Percentiles rank a stretch among this genome's conserved stretches.
phyloP scores from a whole-genome alignment of 441 rosid species.

The Dalechampia spathulata region DNA sequence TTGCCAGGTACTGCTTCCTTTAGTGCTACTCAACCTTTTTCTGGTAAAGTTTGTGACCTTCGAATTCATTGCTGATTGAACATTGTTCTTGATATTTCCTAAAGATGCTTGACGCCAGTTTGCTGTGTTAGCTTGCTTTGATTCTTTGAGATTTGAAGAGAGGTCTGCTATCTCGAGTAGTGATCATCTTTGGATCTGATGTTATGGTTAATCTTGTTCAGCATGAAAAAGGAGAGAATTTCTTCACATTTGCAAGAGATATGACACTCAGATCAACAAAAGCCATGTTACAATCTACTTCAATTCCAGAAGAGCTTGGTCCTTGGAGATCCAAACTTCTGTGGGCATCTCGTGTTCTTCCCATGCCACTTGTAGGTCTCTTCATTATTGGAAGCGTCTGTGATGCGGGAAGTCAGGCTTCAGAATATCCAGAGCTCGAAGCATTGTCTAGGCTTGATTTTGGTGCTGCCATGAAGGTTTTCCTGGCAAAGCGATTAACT shows the following conservation, averaged over 20 bases:
- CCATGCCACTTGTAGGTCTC: conserved; percentile 93
- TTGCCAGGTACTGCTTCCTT: no score
- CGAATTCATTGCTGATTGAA: no score
- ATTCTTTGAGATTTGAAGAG: not conserved
- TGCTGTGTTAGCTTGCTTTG: not conserved
- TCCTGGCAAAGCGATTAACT: conserved; percentile 75
- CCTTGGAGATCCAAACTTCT: conserved; percentile 92
- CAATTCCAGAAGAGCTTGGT: conserved; percentile 58
- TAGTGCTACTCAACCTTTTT: no score
- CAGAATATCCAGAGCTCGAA: conserved; percentile 74
- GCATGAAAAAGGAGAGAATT: conserved; percentile 85
- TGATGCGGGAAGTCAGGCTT: conserved; percentile 47
- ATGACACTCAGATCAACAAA: conserved; percentile 77
- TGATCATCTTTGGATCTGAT: conserved; percentile 14
- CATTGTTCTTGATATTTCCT: no score
- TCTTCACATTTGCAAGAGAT: conserved; percentile 84
- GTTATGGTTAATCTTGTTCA: conserved; percentile 24
- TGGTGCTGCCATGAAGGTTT: conserved; percentile 86
- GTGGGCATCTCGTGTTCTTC: conserved; percentile 89
- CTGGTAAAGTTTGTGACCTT: no score
- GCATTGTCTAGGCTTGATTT: conserved; percentile 81
- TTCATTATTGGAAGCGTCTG: conserved; percentile 69
- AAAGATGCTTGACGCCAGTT: no score
- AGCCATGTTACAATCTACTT: conserved; percentile 60
- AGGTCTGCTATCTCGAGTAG: not conserved